Conservation (phyloP, 176 grass and related monocot genomes). For the Eragrostis nindensis region DNA sequence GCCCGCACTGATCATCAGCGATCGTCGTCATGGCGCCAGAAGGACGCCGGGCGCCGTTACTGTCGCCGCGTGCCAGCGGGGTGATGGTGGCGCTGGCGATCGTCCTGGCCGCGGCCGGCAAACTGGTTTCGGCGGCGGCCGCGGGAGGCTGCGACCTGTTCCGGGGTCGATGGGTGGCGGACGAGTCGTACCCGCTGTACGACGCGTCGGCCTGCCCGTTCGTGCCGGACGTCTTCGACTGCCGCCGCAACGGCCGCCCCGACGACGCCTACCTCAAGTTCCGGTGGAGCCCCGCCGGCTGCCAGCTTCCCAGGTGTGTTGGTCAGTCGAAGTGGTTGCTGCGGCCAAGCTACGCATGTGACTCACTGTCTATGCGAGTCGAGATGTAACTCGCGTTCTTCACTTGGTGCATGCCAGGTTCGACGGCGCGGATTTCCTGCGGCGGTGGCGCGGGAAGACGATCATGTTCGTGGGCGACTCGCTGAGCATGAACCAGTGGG, state of each 20-base stretch:
- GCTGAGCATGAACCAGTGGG: constrained; percentile 71
- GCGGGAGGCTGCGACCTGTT: constrained; percentile 51
- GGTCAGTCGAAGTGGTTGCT: too few relatives aligned
- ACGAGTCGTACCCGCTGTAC: constrained; percentile 82
- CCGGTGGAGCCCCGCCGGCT: constrained; percentile 65
- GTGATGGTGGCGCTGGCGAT: not conserved
- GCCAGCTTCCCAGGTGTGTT: constrained; percentile 4
- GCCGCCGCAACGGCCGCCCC: constrained; percentile 64
- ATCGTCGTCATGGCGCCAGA: not conserved
- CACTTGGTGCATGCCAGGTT: too few relatives aligned
- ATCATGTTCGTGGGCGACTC: constrained; percentile 85
- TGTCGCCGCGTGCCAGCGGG: not conserved
- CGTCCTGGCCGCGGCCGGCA: not conserved
- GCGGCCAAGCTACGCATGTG: too few relatives aligned
- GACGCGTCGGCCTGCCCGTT: constrained; percentile 69
- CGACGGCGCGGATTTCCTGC: constrained; percentile 53
- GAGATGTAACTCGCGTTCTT: too few relatives aligned
- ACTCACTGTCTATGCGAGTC: too few relatives aligned
- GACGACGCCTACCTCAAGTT: constrained; percentile 67
- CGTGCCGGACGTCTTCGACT: constrained; percentile 62
- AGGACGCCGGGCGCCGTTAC: not conserved
- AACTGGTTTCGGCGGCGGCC: not conserved
- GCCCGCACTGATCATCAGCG: not conserved
- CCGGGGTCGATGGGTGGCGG: constrained; percentile 62
- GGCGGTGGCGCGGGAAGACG: constrained; percentile 63